Evolutionary conservation across 2,329 filamentous ascomycete species (phyloP), one percentile per base, ranked within the genome.

Genomic region (Sporothrix pallida): DNA sequence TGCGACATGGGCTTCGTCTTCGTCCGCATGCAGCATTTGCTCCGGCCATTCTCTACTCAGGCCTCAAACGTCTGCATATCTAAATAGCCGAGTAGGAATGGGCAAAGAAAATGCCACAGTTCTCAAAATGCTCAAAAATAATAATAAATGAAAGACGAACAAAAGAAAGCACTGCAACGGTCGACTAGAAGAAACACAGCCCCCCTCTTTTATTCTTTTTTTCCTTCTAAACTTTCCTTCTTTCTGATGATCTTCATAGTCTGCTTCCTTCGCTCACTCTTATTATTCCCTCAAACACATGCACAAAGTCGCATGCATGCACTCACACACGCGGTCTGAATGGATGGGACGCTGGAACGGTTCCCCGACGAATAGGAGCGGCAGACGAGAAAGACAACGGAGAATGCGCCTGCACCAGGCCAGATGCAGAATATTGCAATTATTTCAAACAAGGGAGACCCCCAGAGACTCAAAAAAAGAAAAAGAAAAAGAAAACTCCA

Each of bases 311-410:
- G 65, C 13, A 68, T 52, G 65, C 65, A 68, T 31, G 46, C 65
- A 68, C 46, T 31, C 63, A 48, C 69, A 48, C 54, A 31, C 20
- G 12, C n/a, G 2, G 37, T 15, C 62, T 71, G 52, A 63, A 52
- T 71, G 10, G 44, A 71, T 65, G 56, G 42, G 31, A 60, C 26
- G 37, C 69, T 71, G 69, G 69, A 15, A 46, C 46, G 23, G 69
- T 26, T 58, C 69, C 52, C 37, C 37, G 20, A 67, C 37, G 50
- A 72, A 72, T 56, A 31, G 82, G 82, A 84, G 81, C 83, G 82
- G 83, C 76, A 67, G 80, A 78, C 46, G 12, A 3, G 12, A 3
- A 12, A 37, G 31, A 37, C 31, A 37, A 37, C 31, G 31, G 3
- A 8, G 17, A 46, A 26, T 26, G n/a, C 20, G 62, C 12, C 20